Percentiles rank a stretch among this genome's conserved stretches.
phyloP scores from a whole-genome alignment of 2,329 filamentous ascomycete species.

The Endocalyx cinctus region DNA sequence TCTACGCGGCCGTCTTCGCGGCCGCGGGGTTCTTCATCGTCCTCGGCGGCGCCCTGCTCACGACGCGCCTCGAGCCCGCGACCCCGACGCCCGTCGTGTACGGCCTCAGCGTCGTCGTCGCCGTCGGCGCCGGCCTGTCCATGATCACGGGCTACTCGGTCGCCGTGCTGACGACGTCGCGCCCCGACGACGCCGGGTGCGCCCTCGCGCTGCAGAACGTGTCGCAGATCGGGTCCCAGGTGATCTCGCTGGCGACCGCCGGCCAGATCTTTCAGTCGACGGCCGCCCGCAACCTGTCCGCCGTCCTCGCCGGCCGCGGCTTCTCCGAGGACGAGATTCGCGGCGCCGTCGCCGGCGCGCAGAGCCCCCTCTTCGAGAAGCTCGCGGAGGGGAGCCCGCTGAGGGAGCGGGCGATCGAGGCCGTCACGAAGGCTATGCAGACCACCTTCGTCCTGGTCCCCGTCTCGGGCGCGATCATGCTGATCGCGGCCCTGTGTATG shows the following conservation, averaged over 20 bases:
- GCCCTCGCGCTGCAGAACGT: slow-evolving; percentile 11
- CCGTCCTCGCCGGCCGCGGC: slow-evolving; percentile 18
- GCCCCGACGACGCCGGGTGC: slow-evolving; percentile 1
- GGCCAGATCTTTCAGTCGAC: slow-evolving; percentile 15
- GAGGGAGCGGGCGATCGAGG: not conserved
- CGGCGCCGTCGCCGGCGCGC: slow-evolving; percentile 26
- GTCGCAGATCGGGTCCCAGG: slow-evolving; percentile 10
- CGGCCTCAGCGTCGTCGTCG: slow-evolving; percentile 30
- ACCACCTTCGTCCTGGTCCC: slow-evolving; percentile 16
- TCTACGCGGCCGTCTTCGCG: slow-evolving; percentile 31
- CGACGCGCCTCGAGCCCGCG: slow-evolving; percentile 15
- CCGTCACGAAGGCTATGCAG: not conserved
- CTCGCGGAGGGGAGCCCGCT: not conserved
- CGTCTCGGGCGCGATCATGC: slow-evolving; percentile 23
- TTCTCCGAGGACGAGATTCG: slow-evolving; percentile 24
- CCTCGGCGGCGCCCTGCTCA: slow-evolving; percentile 22
- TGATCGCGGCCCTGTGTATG: slow-evolving; percentile 18
- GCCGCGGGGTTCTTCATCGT: slow-evolving; percentile 24
- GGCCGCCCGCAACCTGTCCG: slow-evolving; percentile 15
- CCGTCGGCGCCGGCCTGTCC: slow-evolving; percentile 17
- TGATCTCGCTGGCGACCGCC: slow-evolving; percentile 8
- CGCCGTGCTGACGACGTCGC: slow-evolving; percentile 24
- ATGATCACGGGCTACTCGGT: slow-evolving; percentile 22
- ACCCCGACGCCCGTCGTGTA: slow-evolving; percentile 24
- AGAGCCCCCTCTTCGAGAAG: slow-evolving; percentile 15